Base-by-base conservation (phyloP, 352 stramenopile genomes). In the Phytophthora nicotianae region DNA sequence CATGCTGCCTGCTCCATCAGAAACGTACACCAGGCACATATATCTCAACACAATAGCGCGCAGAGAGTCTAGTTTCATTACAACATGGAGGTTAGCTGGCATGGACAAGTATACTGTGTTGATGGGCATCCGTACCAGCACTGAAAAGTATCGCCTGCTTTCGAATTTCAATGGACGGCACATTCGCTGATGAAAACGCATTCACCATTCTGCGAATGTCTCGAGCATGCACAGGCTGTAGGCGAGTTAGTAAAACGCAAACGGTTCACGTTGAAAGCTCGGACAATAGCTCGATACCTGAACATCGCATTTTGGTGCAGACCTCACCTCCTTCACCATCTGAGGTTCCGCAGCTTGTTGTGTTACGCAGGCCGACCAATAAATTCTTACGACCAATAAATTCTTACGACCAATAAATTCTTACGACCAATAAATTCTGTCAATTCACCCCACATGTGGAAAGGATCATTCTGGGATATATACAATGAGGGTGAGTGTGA, bases 171-270 rank as follows among this genome's bases (percentile, higher is more conserved):
- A 90, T 72, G 6, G 74, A 86, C 14, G 80, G 80, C 40, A 88
- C 77, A 46, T 87, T 88, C 8, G 75, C 83, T n/a, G 74, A 62
- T 0, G 75, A 75, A 43, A 90, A 90, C 0, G 74, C 67, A 17
- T 81, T 76, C 49, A 90, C 83, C 26, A 91, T 73, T 53, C 85
- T 82, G 4, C 83, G 79, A 9, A 91, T 67, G 50, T 91, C 83
- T 20, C 83, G 70, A 23, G 69, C 70, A 38, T 91, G 78, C 13
- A 90, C 81, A 14, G 49, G 43, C 80, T 91, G 23, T 17, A 17
- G 10, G 8, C 13, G 13, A 38, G 32, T 17, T 17, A 38, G 32
- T 17, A 38, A 3, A 38, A n/a, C 32, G 13, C 4, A 38, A n/a
- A n/a, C n/a, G n/a, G n/a, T n/a, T n/a, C n/a, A n/a, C n/a, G n/a